A percentile compares a stretch with the other conserved stretches of the same genome.
phyloP scores from a whole-genome alignment of 805 yeast species.

The Osmozyma mogii region DNA sequence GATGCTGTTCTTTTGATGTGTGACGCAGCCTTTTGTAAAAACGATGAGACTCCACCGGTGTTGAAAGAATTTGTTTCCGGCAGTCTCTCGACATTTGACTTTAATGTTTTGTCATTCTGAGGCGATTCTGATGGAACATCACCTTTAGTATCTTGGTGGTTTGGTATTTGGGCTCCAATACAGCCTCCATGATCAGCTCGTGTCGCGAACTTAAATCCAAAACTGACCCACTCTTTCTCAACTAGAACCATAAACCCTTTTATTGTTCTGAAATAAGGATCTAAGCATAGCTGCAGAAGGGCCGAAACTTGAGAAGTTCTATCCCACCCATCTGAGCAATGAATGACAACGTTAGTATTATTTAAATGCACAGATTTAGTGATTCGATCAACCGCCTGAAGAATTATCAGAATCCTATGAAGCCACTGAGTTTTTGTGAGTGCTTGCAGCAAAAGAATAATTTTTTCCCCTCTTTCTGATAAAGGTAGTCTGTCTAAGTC shows the following conservation, averaged over 20 bases:
- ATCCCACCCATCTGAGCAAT: conserved; percentile 99
- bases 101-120: no score
- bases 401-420: conserved; percentile 55
- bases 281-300: conserved; percentile 76
- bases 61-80: no score
- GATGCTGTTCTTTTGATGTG: conserved; percentile 33
- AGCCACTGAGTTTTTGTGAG: conserved; percentile 74
- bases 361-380: conserved; percentile 77
- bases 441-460: conserved; percentile 36
- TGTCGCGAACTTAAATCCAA: conserved; percentile 86
- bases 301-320: conserved; percentile 87
- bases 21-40: conserved; percentile 31
- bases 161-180: conserved; percentile 29
- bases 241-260: conserved; percentile 80
- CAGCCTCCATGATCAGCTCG: conserved; percentile 69
- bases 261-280: conserved; percentile 81
- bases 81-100: no score
- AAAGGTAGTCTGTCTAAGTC: conserved; percentile 57
- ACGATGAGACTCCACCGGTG: conserved; percentile 28
- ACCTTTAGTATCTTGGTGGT: conserved; percentile 10
- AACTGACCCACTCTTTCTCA: conserved; percentile 93
- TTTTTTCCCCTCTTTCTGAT: conserved; percentile 8
- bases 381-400: conserved; percentile 70
- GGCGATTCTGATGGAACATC: no score
- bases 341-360: conserved; percentile 75